Evolutionary conservation across 2,329 filamentous ascomycete species (phyloP).

Genomic region (Hypoxylon sp.): DNA sequence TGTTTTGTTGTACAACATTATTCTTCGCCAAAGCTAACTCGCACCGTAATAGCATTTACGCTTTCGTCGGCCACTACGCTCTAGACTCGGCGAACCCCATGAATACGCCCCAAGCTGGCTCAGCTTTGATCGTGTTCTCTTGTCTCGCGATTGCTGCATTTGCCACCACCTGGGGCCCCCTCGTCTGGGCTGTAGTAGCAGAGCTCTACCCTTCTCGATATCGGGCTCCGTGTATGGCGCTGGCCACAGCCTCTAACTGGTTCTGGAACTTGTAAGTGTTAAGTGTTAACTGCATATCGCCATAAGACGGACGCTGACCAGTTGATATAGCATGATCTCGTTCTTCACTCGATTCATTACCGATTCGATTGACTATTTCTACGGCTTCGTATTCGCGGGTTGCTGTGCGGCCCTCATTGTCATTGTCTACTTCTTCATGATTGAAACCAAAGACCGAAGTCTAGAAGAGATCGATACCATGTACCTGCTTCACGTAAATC

Average conservation of each 20-base stretch:
- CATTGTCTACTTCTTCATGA: constrained; percentile 81
- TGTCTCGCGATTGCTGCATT: constrained; percentile 77
- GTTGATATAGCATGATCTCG: constrained; percentile 46
- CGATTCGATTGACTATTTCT: constrained; percentile 75
- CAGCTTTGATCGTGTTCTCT: constrained; percentile 75
- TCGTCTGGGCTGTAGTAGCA: constrained; percentile 75
- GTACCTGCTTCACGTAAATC: constrained; percentile 70
- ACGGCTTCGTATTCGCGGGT: constrained; percentile 78
- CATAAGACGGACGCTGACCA: constrained; percentile 42
- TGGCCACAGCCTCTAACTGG: constrained; percentile 72
- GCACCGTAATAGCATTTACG: constrained; percentile 56
- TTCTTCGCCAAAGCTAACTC: constrained; percentile 17
- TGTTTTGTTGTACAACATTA: not conserved
- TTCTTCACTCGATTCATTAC: constrained; percentile 76
- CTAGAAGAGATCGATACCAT: constrained; percentile 84
- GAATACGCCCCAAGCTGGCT: constrained; percentile 64
- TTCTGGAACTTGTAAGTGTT: constrained; percentile 70
- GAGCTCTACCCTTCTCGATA: constrained; percentile 74
- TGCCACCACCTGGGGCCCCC: constrained; percentile 77
- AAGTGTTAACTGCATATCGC: constrained; percentile 40
- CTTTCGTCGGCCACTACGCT: constrained; percentile 63
- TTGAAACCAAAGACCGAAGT: constrained; percentile 77
- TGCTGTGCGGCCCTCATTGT: constrained; percentile 73
- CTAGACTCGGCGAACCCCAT: constrained; percentile 58
- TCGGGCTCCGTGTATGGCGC: constrained; percentile 66